phyloP scores from a whole-genome alignment of 192 early-diverging fungal species.

The Allomyces javanicus region DNA sequence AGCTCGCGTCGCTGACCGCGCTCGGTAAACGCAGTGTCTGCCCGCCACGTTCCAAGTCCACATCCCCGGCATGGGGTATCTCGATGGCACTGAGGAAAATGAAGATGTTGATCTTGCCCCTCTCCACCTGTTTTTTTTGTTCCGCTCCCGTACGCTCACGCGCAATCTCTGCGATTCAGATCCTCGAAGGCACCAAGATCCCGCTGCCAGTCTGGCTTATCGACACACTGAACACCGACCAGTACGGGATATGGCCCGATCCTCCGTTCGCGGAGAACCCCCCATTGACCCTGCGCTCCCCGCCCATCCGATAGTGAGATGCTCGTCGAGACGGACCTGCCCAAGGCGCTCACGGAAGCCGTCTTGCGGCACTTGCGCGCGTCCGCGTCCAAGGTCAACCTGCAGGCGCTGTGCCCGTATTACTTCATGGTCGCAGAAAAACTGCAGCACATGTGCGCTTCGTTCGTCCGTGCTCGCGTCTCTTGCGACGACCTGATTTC shows the following conservation, averaged over 20 bases:
- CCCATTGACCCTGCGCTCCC: background rate
- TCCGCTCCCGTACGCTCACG: background rate
- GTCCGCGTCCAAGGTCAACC: conserved; percentile 13
- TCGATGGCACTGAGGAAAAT: conserved; percentile 13
- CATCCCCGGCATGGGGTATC: conserved; percentile 7
- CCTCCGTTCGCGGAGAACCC: background rate
- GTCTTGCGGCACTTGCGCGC: conserved; percentile 17
- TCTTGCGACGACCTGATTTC: no score
- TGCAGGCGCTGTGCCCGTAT: conserved; percentile 16
- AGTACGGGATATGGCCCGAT: background rate
- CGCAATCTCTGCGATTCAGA: background rate
- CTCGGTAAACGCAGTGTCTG: conserved; percentile 7
- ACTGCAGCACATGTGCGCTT: conserved; percentile 5
- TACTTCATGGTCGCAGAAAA: conserved; percentile 19
- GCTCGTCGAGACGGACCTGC: conserved; percentile 14
- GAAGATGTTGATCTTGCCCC: background rate
- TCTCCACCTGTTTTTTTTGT: background rate
- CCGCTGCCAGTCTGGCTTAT: conserved; percentile 24
- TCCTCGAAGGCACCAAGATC: conserved; percentile 9
- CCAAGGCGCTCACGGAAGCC: conserved; percentile 11
- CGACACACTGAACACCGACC: conserved; percentile 9
- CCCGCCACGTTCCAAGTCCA: conserved; percentile 7
- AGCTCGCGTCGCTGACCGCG: background rate
- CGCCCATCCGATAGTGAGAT: conserved; percentile 3
- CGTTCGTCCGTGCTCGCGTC: no score